Percentiles rank a stretch among this genome's conserved stretches.
These are phyloP conservation scores for Ganoderma multipileum DNA, from an alignment of 1,284 basidiomycete genomes.

Conservation along the genomic window DNA sequence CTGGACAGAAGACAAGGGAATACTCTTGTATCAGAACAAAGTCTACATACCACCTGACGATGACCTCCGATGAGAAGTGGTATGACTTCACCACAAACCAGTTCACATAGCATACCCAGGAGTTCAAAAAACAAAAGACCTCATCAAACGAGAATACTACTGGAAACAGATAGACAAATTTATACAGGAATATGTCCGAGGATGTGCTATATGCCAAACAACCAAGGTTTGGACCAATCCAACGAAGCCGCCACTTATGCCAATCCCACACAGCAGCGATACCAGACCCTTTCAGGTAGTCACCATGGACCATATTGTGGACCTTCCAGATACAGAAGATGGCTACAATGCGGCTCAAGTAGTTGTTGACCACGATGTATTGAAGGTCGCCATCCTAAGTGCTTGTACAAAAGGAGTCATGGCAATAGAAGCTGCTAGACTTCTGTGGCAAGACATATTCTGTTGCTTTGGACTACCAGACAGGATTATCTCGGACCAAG, in stretches of 20 bases:
- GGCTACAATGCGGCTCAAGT: not conserved
- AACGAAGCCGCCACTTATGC: no score
- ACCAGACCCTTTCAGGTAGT: not conserved
- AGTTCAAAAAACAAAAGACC: conserved; percentile 7
- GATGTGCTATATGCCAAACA: conserved; percentile 47
- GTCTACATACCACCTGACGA: not conserved
- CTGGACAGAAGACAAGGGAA: not conserved
- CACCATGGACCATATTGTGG: not conserved
- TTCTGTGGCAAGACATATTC: not conserved
- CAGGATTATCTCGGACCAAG: conserved; percentile 9
- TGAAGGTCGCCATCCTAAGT: not conserved
- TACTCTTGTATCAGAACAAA: not conserved
- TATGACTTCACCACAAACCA: conserved; percentile 9
- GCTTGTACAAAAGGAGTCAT: conserved; percentile 40
- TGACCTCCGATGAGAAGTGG: not conserved
- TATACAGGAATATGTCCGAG: no score
- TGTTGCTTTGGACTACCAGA: not conserved
- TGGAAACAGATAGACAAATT: conserved; percentile 48
- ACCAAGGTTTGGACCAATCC: conserved; percentile 37
- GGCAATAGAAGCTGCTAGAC: conserved; percentile 34
- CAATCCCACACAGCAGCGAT: not conserved
- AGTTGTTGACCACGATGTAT: not conserved
- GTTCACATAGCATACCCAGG: conserved; percentile 12
- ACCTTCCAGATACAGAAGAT: not conserved
- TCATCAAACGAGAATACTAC: conserved; percentile 8